Conservation (phyloP, 2,329 filamentous ascomycete species). For the Aspergillus candidus region DNA sequence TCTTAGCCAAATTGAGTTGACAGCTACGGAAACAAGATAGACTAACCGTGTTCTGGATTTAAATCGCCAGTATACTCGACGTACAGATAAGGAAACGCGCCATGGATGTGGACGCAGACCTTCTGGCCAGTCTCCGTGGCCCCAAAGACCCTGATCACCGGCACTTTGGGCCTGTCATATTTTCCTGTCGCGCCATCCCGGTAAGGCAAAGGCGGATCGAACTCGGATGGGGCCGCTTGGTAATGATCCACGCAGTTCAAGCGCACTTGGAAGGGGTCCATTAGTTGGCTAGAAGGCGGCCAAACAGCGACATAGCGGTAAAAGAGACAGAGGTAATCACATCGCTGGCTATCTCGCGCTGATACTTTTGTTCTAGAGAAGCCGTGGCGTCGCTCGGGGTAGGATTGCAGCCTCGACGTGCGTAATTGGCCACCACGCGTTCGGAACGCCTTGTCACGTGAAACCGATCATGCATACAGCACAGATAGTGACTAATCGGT, state of each 20-base stretch:
- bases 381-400: too few species aligned
- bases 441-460: conserved; percentile 28
- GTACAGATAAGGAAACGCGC: conserved; percentile 93
- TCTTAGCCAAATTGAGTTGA: conserved; percentile 2
- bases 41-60: conserved; percentile 60
- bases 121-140: conserved; percentile 92
- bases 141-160: conserved; percentile 84
- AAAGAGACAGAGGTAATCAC: conserved; percentile 2
- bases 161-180: conserved; percentile 64
- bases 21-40: neutral
- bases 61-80: conserved; percentile 73
- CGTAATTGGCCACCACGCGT: conserved; percentile 7
- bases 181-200: conserved; percentile 55
- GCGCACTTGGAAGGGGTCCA: conserved; percentile 80
- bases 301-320: conserved; percentile 20
- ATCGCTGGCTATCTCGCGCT: neutral
- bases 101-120: conserved; percentile 91
- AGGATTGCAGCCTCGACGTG: too few species aligned
- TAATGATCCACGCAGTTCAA: conserved; percentile 97
- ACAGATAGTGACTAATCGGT: too few species aligned
- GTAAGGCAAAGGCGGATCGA: conserved; percentile 72
- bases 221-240: conserved; percentile 68
- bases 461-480: conserved; percentile 1
- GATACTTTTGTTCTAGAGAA: neutral
- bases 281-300: conserved; percentile 27